Conservation (phyloP, 805 yeast species). For the Candida multigemmis region DNA sequence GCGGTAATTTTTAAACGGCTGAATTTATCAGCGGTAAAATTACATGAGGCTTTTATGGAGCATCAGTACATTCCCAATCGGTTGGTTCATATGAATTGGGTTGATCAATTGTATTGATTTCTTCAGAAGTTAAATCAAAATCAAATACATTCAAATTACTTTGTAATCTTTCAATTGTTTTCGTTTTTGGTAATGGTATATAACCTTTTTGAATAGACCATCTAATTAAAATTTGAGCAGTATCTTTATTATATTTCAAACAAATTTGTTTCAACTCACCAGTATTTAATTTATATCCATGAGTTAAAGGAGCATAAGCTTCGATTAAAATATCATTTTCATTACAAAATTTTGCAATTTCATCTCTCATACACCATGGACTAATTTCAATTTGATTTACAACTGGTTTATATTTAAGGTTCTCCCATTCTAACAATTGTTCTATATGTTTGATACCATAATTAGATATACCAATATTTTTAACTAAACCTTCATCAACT, state of each 20-base stretch:
- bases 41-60: constrained; percentile 19
- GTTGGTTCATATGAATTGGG: constrained; percentile 55
- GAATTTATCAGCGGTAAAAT: background rate
- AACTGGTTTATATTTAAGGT: constrained; percentile 33
- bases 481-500: constrained; percentile 40
- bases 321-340: constrained; percentile 18
- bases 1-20: too few relatives aligned
- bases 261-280: constrained; percentile 12
- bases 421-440: constrained; percentile 41
- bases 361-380: constrained; percentile 40
- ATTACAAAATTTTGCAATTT: constrained; percentile 21
- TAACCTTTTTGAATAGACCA: constrained; percentile 43
- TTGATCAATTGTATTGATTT: constrained; percentile 14
- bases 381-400: constrained; percentile 42
- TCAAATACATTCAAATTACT: constrained; percentile 14
- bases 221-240: constrained; percentile 39
- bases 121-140: constrained; percentile 17
- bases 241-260: constrained; percentile 26
- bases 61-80: constrained; percentile 68
- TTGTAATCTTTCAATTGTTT: constrained; percentile 12
- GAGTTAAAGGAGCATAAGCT: constrained; percentile 31
- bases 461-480: constrained; percentile 56
- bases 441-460: constrained; percentile 48
- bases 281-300: constrained; percentile 18
- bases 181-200: constrained; percentile 26